phyloP scores from a whole-genome alignment of 1,284 basidiomycete species.

The Amylostereum areolatum region DNA sequence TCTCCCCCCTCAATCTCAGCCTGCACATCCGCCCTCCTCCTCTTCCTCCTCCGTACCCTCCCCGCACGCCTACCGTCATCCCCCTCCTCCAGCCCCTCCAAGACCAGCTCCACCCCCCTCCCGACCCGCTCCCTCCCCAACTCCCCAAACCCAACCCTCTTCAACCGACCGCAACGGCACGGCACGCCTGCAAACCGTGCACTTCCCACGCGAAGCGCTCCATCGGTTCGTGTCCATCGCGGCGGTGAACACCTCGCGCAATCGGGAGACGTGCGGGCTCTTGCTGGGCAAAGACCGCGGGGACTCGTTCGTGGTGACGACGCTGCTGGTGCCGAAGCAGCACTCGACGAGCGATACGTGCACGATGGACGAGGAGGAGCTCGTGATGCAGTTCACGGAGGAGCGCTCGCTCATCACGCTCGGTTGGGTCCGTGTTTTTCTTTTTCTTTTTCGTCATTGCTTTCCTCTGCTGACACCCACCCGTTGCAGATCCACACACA shows the following conservation, averaged over 20 bases:
- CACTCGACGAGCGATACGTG: constrained; percentile 83
- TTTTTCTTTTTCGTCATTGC: constrained; percentile 33
- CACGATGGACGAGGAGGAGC: constrained; percentile 82
- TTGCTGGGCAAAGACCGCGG: constrained; percentile 52
- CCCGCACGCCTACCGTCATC: constrained; percentile 16
- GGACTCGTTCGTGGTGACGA: constrained; percentile 64
- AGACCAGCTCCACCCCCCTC: too few relatives aligned
- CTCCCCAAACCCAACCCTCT: constrained; percentile 16
- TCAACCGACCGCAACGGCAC: constrained; percentile 40
- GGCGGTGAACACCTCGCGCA: constrained; percentile 49
- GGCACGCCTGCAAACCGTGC: constrained; percentile 30
- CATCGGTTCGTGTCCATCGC: constrained; percentile 70
- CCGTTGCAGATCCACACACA: constrained; percentile 79
- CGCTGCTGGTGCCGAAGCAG: constrained; percentile 78
- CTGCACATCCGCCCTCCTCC: constrained; percentile 18
- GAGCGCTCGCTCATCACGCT: constrained; percentile 73
- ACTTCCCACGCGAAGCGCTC: constrained; percentile 65
- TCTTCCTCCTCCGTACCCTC: constrained; percentile 19
- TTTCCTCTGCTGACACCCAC: constrained; percentile 5
- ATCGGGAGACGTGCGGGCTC: constrained; percentile 63
- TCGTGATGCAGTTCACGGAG: constrained; percentile 80
- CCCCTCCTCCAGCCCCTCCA: constrained; percentile 20
- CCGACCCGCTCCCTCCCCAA: constrained; percentile 18
- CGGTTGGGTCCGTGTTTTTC: constrained; percentile 69
- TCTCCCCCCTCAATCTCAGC: constrained; percentile 19